Evolutionary conservation across 2,329 filamentous ascomycete species (phyloP).

Genomic region (Alternaria tenuissima): DNA sequence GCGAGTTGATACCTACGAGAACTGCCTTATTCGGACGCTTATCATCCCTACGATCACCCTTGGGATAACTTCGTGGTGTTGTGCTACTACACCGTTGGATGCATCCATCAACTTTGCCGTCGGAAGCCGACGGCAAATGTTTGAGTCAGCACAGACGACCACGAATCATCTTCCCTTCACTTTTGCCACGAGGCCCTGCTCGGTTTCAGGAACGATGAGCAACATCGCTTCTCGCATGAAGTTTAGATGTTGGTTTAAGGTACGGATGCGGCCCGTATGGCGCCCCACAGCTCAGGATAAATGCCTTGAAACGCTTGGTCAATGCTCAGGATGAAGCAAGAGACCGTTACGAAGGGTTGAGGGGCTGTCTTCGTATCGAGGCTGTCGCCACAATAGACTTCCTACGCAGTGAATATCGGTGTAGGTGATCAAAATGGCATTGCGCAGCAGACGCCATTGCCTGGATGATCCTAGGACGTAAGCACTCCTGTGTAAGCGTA

Average conservation of each 20-base stretch:
- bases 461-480: conserved; percentile 5
- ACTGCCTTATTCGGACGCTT: neutral
- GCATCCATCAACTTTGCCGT: conserved; percentile 6
- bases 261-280: conserved; percentile 18
- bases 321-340: conserved; percentile 6
- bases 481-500: conserved; percentile 7
- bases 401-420: neutral
- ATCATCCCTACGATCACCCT: conserved; percentile 2
- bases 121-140: conserved; percentile 3
- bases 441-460: neutral
- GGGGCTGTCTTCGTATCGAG: neutral
- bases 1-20: neutral
- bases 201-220: conserved; percentile 3
- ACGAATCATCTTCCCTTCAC: neutral
- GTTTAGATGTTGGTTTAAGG: conserved; percentile 17
- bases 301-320: conserved; percentile 15
- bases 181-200: neutral
- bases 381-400: neutral
- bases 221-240: conserved; percentile 2
- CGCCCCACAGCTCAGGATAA: conserved; percentile 10
- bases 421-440: neutral
- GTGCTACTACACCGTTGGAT: neutral
- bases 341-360: neutral
- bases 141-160: conserved; percentile 8
- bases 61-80: neutral